A percentile compares a stretch with the other conserved stretches of the same genome.
These are phyloP conservation scores for Cladobotryum protrusum DNA, from an alignment of 2,329 filamentous ascomycete genomes.

Conservation along the genomic window DNA sequence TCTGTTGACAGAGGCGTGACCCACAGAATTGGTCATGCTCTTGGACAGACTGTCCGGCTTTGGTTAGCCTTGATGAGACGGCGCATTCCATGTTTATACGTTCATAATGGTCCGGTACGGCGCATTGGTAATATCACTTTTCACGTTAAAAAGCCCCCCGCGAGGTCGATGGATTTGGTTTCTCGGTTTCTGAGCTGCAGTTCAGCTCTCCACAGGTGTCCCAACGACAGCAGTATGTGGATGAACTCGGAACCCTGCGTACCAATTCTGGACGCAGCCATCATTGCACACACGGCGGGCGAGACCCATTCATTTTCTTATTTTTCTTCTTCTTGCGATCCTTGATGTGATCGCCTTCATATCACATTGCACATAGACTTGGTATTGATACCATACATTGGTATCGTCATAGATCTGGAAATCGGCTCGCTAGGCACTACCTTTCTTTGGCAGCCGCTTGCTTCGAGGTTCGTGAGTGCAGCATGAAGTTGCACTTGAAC, in stretches of 20 bases:
- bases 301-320: neutral
- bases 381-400: constrained; percentile 12
- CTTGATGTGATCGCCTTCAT: constrained; percentile 8
- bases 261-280: neutral
- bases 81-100: constrained; percentile 19
- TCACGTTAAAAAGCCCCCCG: constrained; percentile 7
- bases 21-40: neutral
- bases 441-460: neutral
- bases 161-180: neutral
- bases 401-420: constrained; percentile 13
- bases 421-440: constrained; percentile 8
- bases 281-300: neutral
- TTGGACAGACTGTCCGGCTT: constrained; percentile 2
- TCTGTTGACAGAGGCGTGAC: constrained; percentile 1
- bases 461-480: neutral
- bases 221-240: too few species aligned
- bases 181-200: neutral
- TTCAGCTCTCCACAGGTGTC: too few species aligned
- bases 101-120: constrained; percentile 30
- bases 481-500: neutral
- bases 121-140: constrained; percentile 18
- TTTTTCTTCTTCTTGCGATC: constrained; percentile 7
- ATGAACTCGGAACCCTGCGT: neutral
- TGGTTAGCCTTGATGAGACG: constrained; percentile 7
- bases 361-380: constrained; percentile 12